These are phyloP conservation scores for Rubroshorea leprosula DNA, from an alignment of 345 rosid species.

Conservation along the genomic window DNA sequence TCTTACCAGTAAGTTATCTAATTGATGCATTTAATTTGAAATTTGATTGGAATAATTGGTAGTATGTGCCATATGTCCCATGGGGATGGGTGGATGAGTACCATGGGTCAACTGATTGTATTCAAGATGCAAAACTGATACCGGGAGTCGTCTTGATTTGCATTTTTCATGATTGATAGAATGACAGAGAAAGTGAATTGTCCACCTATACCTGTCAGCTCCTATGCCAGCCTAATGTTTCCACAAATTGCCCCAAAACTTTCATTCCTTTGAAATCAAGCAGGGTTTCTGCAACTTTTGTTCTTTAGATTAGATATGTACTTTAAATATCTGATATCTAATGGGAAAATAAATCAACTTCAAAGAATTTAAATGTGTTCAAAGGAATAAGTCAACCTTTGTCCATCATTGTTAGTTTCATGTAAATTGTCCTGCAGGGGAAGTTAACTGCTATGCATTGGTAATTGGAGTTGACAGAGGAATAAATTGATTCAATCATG, in stretches of 20 bases:
- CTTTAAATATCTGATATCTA: too few species aligned
- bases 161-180: neutral
- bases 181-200: neutral
- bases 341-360: too few species aligned
- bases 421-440: neutral
- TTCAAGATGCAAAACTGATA: neutral
- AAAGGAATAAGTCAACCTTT: too few species aligned
- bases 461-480: neutral
- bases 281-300: neutral
- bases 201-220: neutral
- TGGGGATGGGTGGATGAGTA: too few species aligned
- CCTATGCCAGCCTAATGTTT: neutral
- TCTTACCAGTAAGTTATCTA: constrained; percentile 66
- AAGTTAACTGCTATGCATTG: neutral
- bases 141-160: neutral
- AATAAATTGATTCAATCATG: neutral
- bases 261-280: too few species aligned
- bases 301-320: too few species aligned
- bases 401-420: neutral
- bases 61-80: neutral
- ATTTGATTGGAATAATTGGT: neutral
- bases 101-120: neutral
- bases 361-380: too few species aligned
- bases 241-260: neutral
- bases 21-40: constrained; percentile 12